These are phyloP conservation scores for Saccharomycopsis schoenii DNA, from an alignment of 805 yeast species.

Conservation along the genomic window DNA sequence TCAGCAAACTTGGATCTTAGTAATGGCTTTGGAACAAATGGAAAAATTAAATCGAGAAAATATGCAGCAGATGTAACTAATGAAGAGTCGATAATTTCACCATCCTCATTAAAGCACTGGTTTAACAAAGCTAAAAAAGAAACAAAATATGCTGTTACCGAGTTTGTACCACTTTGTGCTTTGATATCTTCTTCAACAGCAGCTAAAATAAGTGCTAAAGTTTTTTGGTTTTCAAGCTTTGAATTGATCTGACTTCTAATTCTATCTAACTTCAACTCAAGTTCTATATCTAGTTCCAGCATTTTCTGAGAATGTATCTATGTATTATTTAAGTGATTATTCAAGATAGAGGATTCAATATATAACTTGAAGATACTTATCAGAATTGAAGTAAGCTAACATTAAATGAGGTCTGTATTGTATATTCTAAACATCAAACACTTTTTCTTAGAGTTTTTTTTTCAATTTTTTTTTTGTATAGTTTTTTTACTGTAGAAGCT, in stretches of 20 bases:
- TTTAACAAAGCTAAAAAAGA: conserved; percentile 76
- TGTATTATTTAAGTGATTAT: neutral
- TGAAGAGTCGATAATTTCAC: conserved; percentile 43
- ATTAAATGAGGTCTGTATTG: too few species aligned
- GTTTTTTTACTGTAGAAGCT: neutral
- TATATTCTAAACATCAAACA: neutral
- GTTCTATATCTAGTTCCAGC: conserved; percentile 25
- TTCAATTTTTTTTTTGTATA: neutral
- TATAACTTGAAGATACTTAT: too few species aligned
- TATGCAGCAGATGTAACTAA: conserved; percentile 73
- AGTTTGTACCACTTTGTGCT: conserved; percentile 48
- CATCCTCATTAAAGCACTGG: conserved; percentile 44
- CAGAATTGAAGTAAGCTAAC: too few species aligned
- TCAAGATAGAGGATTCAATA: neutral
- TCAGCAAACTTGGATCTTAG: conserved; percentile 68
- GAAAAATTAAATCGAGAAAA: conserved; percentile 70
- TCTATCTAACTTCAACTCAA: conserved; percentile 54
- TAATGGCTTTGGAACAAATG: conserved; percentile 59
- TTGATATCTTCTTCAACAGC: conserved; percentile 86
- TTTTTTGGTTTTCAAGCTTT: conserved; percentile 81
- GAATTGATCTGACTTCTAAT: conserved; percentile 66
- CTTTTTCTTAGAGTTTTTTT: neutral
- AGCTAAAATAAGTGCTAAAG: conserved; percentile 68
- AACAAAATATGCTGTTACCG: conserved; percentile 77
- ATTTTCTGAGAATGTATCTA: neutral